Conservation (phyloP, 2,329 filamentous ascomycete species). For the Pyrenophora tritici-repentis region DNA sequence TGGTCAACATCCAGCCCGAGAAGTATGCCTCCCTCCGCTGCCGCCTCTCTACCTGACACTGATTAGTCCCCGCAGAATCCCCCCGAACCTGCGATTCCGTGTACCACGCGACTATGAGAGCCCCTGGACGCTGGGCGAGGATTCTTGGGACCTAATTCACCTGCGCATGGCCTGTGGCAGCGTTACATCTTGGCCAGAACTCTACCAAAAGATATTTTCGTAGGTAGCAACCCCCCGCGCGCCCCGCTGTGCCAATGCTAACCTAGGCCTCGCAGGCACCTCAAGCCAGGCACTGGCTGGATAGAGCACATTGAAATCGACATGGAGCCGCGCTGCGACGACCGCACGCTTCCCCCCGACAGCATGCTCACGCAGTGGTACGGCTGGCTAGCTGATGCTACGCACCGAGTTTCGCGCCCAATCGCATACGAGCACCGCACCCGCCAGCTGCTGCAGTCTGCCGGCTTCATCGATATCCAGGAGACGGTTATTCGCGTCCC, state of each 20-base stretch:
- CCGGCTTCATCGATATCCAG: conserved; percentile 80
- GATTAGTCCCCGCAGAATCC: conserved; percentile 62
- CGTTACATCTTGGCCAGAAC: conserved; percentile 73
- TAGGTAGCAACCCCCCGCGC: conserved; percentile 48
- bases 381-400: conserved; percentile 68
- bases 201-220: conserved; percentile 73
- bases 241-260: conserved; percentile 19
- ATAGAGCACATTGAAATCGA: conserved; percentile 93
- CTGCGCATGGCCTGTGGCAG: conserved; percentile 79
- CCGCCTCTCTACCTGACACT: conserved; percentile 42
- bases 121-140: conserved; percentile 69
- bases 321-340: conserved; percentile 73
- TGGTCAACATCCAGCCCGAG: conserved; percentile 65
- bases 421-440: conserved; percentile 69
- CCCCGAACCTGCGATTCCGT: conserved; percentile 69
- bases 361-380: conserved; percentile 72
- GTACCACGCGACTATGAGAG: conserved; percentile 77
- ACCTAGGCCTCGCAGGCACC: conserved; percentile 60
- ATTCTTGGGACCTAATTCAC: conserved; percentile 82
- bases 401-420: conserved; percentile 66
- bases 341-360: conserved; percentile 62
- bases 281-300: conserved; percentile 74
- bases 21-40: conserved; percentile 53
- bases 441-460: conserved; percentile 64
- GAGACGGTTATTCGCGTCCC: conserved; percentile 72